Conservation (phyloP, 352 stramenopile genomes). For the Globisporangium camurandrum region DNA sequence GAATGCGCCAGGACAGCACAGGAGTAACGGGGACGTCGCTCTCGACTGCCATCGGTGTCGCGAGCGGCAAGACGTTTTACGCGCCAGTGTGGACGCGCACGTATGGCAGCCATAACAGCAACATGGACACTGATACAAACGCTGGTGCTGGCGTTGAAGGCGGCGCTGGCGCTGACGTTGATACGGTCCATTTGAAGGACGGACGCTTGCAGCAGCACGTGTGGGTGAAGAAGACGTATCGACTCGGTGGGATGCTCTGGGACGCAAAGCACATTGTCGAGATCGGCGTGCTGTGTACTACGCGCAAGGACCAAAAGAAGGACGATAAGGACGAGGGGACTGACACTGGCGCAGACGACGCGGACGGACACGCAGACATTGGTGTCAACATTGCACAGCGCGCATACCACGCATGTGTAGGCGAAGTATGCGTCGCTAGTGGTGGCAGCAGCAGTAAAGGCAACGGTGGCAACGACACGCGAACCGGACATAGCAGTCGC, state of each 20-base stretch:
- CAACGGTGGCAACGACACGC: too few relatives aligned
- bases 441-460: too few relatives aligned
- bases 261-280: constrained; percentile 38
- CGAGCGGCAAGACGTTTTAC: constrained; percentile 30
- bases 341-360: too few relatives aligned
- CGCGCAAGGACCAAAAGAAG: too few relatives aligned
- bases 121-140: neutral
- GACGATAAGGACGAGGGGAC: too few relatives aligned
- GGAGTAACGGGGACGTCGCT: constrained; percentile 8
- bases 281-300: constrained; percentile 28
- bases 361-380: too few relatives aligned
- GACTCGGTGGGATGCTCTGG: constrained; percentile 29
- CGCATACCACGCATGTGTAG: constrained; percentile 22
- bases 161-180: too few relatives aligned
- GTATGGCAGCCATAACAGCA: neutral
- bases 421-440: constrained; percentile 27
- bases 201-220: neutral
- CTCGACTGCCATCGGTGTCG: constrained; percentile 20
- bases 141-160: too few relatives aligned
- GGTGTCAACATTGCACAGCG: too few relatives aligned
- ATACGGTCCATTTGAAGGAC: too few relatives aligned
- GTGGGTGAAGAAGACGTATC: constrained; percentile 36
- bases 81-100: constrained; percentile 14
- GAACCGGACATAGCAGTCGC: constrained; percentile 11
- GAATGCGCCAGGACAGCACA: too few relatives aligned